These are phyloP conservation scores for Nakazawaea peltata DNA, from an alignment of 805 yeast genomes.

Conservation along the genomic window DNA sequence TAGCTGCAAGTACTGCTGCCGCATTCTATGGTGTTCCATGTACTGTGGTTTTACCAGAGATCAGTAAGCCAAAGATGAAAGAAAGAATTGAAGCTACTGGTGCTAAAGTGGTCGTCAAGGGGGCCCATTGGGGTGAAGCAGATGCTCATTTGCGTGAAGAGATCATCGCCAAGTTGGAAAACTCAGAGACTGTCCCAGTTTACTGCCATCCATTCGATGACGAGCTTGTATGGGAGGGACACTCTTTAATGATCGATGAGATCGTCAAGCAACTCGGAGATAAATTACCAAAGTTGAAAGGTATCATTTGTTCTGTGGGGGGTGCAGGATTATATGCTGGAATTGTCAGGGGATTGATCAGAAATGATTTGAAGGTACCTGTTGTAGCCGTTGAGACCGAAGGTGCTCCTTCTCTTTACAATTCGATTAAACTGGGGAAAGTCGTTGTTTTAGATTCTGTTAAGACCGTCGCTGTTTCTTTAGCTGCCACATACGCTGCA, in stretches of 20 bases:
- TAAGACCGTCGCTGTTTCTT: slow-evolving; percentile 51
- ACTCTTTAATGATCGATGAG: slow-evolving; percentile 38
- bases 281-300: slow-evolving; percentile 24
- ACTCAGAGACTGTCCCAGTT: slow-evolving; percentile 23
- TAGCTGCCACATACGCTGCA: slow-evolving; percentile 56
- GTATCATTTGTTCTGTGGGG: slow-evolving; percentile 46
- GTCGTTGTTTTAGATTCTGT: slow-evolving; percentile 34
- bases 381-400: slow-evolving; percentile 49
- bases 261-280: slow-evolving; percentile 15
- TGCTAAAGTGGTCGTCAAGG: slow-evolving; percentile 40
- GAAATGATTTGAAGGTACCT: slow-evolving; percentile 26
- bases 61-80: slow-evolving; percentile 37
- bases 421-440: slow-evolving; percentile 37
- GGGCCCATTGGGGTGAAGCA: slow-evolving; percentile 42
- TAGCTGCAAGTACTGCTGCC: slow-evolving; percentile 46
- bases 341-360: slow-evolving; percentile 33
- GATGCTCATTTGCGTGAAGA: slow-evolving; percentile 30
- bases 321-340: slow-evolving; percentile 56
- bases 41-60: slow-evolving; percentile 54
- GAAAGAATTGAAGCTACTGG: slow-evolving; percentile 37
- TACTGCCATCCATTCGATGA: slow-evolving; percentile 51
- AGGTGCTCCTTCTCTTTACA: slow-evolving; percentile 53
- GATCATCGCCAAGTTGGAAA: slow-evolving; percentile 18
- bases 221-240: slow-evolving; percentile 48
- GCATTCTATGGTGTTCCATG: slow-evolving; percentile 29